Base-by-base conservation (phyloP, 495 filamentous ascomycete genomes). In the Amniculicola lignicola region DNA sequence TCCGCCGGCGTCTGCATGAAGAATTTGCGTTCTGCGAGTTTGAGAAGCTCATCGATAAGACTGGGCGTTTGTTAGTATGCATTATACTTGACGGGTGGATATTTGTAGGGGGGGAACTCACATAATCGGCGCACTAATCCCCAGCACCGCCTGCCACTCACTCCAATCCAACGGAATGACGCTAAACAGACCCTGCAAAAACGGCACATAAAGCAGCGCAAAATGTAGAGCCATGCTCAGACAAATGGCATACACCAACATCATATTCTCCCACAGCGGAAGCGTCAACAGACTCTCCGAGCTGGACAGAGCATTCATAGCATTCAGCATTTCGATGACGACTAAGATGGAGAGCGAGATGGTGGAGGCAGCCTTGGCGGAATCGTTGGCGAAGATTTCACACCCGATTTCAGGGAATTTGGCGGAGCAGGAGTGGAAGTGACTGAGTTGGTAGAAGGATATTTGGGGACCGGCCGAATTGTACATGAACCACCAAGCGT, bases 401-500 rank as follows among this genome's bases (percentile, higher is more conserved):
- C 94, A 99, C 45, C 91, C 92, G 68, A 96, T 89, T 62, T 92
- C 84, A 1, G 92, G 82, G 75, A 96, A 97, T 56, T 87, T 76
- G 11, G 88, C 62, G 11, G 84, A 83, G 81, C 94, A 99, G 62
- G 82, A 82, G 73, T 99, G 94, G 81, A 96, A 97, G 72, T 96
- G 87, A 12, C 85, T 85, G 59, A 99, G 72, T 65, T 99, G 90
- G 72, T 82, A 92, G 75, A 96, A 94, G 43, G 78, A 86, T 72
- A 99, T 96, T 64, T 91, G 85, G 37, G 94, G 94, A 0, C 94
- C 94, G 58, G 88, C 86, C 23, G 84, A 74, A 72, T 97, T 89
- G 76, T 88, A 96, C 84, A 97, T 87, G 77, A 99, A 99, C 89
- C 90, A 97, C 94, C 94, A 99, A 22, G 90, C 92, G 69, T 99